phyloP scores from a whole-genome alignment of 805 yeast genomes.

The Lipomyces chichibuensis region DNA sequence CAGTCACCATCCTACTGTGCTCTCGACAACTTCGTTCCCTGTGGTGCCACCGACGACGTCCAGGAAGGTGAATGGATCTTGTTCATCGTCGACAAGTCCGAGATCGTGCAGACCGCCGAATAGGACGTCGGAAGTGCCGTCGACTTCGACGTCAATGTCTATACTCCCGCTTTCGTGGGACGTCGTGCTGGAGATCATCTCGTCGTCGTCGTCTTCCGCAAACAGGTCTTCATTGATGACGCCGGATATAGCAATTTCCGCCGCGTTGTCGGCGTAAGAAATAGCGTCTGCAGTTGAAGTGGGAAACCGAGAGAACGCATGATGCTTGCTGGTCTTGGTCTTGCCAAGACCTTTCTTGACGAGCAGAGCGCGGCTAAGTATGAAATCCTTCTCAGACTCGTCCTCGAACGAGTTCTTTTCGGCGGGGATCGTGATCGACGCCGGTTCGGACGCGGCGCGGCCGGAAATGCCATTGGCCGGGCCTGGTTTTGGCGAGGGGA shows the following conservation, averaged over 20 bases:
- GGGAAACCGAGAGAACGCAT: not conserved
- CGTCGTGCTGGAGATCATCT: constrained; percentile 25
- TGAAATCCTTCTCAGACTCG: constrained; percentile 29
- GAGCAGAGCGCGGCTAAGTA: constrained; percentile 25
- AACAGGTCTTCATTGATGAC: constrained; percentile 1
- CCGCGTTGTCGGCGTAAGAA: not conserved
- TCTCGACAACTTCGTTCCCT: constrained; percentile 27
- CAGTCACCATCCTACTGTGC: constrained; percentile 15
- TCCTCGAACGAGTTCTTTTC: constrained; percentile 33
- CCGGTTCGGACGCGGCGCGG: constrained; percentile 25
- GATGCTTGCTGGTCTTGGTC: not conserved
- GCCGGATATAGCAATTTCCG: not conserved
- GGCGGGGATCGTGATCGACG: constrained; percentile 33
- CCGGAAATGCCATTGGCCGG: not conserved
- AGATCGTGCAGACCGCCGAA: constrained; percentile 16
- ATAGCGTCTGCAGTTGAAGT: not conserved
- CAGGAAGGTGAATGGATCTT: constrained; percentile 30
- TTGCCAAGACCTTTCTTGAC: constrained; percentile 19
- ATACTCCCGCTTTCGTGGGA: constrained; percentile 24
- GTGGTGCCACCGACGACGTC: constrained; percentile 22
- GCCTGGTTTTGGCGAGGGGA: constrained; percentile 9
- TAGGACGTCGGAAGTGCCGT: constrained; percentile 3
- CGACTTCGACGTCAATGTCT: constrained; percentile 23
- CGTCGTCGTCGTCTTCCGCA: constrained; percentile 31
- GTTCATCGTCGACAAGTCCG: constrained; percentile 13